Percentiles rank a stretch among this genome's conserved stretches.
Conservation (phyloP, 441 rosid genomes). For the Omphalea diandra region DNA sequence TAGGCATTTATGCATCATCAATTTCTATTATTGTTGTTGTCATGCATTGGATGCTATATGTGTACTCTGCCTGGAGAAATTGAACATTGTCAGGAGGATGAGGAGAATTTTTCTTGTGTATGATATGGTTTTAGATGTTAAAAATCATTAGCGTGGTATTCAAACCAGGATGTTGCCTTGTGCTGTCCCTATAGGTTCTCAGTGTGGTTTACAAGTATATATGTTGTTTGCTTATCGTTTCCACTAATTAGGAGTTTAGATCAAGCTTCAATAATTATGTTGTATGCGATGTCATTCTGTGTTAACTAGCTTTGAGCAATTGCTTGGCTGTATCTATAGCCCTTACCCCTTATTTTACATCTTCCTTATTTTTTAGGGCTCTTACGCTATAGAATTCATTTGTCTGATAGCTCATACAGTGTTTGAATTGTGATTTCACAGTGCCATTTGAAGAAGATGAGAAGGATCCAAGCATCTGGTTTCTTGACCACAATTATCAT, state of each 20-base stretch:
- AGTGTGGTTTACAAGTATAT: not conserved
- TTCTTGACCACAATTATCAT: conserved; percentile 85
- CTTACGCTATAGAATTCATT: conserved; percentile 4
- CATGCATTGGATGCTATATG: not conserved
- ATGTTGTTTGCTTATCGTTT: too few relatives aligned
- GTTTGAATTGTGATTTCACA: conserved; percentile 33
- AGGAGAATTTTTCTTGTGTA: not conserved
- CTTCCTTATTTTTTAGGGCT: not conserved
- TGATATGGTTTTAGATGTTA: not conserved
- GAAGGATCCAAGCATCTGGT: conserved; percentile 80
- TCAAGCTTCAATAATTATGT: not conserved
- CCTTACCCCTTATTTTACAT: not conserved
- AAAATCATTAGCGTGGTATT: not conserved
- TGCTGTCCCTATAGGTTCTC: not conserved
- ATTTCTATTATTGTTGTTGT: not conserved
- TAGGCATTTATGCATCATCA: not conserved
- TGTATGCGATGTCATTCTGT: not conserved
- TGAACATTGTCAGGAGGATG: not conserved
- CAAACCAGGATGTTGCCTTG: not conserved
- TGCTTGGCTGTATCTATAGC: not conserved
- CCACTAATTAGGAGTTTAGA: too few relatives aligned
- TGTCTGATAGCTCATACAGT: conserved; percentile 11
- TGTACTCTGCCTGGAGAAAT: not conserved
- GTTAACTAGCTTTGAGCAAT: conserved; percentile 1
- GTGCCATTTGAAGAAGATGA: conserved; percentile 95